Base-by-base conservation (phyloP, 176 grass and related monocot genomes). In the Guadua angustifolia region DNA sequence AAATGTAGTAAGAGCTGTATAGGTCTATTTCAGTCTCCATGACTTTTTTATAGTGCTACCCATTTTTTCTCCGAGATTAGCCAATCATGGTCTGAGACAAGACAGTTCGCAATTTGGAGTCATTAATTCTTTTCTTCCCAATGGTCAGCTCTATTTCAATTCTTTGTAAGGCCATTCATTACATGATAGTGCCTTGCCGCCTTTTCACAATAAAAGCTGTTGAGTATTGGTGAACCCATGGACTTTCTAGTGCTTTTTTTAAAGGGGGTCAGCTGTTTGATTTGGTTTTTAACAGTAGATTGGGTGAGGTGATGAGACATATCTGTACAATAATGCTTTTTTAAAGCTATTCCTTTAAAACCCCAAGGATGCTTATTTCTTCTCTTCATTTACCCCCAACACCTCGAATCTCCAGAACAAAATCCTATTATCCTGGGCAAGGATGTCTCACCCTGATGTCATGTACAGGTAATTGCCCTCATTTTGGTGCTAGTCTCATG, bases 381-480 rank as follows among this genome's bases (percentile, higher is more conserved):
- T 52, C 22, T 59, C 57, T 60, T 60, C 57, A 60, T 60, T 24
- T 12, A 60, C 57, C 57, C 9, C 4, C 57, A 24, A 25, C 57
- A 60, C 9, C 22, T 9, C 5, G 1, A 60, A 60, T 25, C 22
- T 25, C 4, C 21, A 0, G 22, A 9, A 57, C 55, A 57, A 57
- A 57, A 60, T 25, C 57, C 22, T 60, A 8, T 60, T 22, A 25
- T 60, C 9, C n/a, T 25, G 21, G 57, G 57, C 4, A 60, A 60
- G n/a, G 88, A 90, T 90, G 88, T 90, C 88, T 84, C 88, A 83
- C 66, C 45, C 73, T 49, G 74, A 83, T 79, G 88, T 83, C 66
- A 46, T 67, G 10, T 90, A 90, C 84, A 90, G 88, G 88, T 90
- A 44, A 83, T 42, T 53, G 24, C 2, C 14, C 19, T 47, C 39